Evolutionary conservation across 2,329 filamentous ascomycete genomes (phyloP).

Genomic region (Leptoxyphium fumago): DNA sequence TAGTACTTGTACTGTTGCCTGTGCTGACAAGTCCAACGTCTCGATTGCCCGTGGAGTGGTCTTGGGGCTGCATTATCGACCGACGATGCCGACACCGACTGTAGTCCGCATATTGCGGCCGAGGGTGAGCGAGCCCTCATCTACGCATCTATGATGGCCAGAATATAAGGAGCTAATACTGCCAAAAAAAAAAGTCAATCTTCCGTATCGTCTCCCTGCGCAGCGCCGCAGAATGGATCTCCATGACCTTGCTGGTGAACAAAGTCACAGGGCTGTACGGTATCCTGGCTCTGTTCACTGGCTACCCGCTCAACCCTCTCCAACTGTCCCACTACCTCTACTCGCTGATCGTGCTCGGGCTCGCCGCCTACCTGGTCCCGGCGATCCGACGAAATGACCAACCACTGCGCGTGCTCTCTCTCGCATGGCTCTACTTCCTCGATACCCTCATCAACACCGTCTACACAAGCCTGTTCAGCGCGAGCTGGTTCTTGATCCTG

Average conservation of each 20-base stretch:
- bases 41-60: too few species aligned
- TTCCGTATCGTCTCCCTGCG: slow-evolving; percentile 75
- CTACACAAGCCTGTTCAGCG: slow-evolving; percentile 69
- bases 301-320: slow-evolving; percentile 64
- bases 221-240: slow-evolving; percentile 73
- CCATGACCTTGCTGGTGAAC: slow-evolving; percentile 73
- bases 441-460: slow-evolving; percentile 69
- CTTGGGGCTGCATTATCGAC: too few species aligned
- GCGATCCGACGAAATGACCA: slow-evolving; percentile 60
- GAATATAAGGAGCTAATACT: too few species aligned
- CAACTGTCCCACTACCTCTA: slow-evolving; percentile 90
- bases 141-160: too few species aligned
- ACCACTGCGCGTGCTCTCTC: slow-evolving; percentile 62
- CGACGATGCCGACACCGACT: neutral
- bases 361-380: slow-evolving; percentile 56
- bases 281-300: slow-evolving; percentile 74
- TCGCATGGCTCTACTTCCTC: slow-evolving; percentile 74
- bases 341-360: slow-evolving; percentile 55
- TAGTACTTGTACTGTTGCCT: too few species aligned
- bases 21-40: too few species aligned
- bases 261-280: slow-evolving; percentile 86
- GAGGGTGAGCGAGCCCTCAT: neutral
- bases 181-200: slow-evolving; percentile 47
- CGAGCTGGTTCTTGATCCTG: slow-evolving; percentile 74
- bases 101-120: neutral